Percentiles rank a stretch among this genome's conserved stretches.
phyloP scores from a whole-genome alignment of 805 yeast genomes.

The Teunomyces stri region DNA sequence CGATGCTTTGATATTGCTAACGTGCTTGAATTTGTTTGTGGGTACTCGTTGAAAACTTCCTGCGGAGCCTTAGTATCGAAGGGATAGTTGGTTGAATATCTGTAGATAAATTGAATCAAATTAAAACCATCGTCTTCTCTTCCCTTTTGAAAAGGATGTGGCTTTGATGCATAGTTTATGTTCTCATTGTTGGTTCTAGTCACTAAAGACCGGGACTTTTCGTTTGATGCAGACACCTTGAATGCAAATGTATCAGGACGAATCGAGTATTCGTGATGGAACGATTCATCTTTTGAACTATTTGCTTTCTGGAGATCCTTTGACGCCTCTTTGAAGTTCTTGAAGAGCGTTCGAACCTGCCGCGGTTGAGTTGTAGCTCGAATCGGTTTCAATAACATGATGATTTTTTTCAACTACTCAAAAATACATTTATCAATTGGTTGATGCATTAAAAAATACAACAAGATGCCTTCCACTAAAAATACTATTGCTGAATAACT shows the following conservation, averaged over 20 bases:
- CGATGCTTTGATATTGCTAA: conserved; percentile 37
- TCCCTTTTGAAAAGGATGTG: conserved; percentile 26
- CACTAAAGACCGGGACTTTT: conserved; percentile 14
- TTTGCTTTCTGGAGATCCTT: conserved; percentile 15
- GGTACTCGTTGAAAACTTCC: conserved; percentile 37
- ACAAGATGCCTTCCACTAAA: too few species aligned
- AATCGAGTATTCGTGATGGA: conserved; percentile 43
- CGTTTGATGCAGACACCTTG: conserved; percentile 29
- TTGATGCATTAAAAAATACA: too few species aligned
- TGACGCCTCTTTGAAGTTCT: conserved; percentile 15
- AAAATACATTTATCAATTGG: neutral
- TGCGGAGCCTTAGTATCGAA: conserved; percentile 37
- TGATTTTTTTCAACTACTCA: conserved; percentile 1
- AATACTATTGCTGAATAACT: neutral
- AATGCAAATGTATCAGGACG: conserved; percentile 46
- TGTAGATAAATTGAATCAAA: conserved; percentile 33
- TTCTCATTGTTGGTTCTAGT: neutral
- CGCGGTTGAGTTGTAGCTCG: neutral
- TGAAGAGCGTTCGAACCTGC: conserved; percentile 18
- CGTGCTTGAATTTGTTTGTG: conserved; percentile 31
- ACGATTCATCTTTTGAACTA: conserved; percentile 12
- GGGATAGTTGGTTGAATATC: conserved; percentile 42
- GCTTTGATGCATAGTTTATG: conserved; percentile 1
- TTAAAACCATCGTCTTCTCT: conserved; percentile 19
- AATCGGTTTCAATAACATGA: conserved; percentile 1